Percentiles rank a stretch among this genome's conserved stretches.
Evolutionary conservation across 192 early-diverging fungal species (phyloP).

Genomic region (Coemansia sp.): DNA sequence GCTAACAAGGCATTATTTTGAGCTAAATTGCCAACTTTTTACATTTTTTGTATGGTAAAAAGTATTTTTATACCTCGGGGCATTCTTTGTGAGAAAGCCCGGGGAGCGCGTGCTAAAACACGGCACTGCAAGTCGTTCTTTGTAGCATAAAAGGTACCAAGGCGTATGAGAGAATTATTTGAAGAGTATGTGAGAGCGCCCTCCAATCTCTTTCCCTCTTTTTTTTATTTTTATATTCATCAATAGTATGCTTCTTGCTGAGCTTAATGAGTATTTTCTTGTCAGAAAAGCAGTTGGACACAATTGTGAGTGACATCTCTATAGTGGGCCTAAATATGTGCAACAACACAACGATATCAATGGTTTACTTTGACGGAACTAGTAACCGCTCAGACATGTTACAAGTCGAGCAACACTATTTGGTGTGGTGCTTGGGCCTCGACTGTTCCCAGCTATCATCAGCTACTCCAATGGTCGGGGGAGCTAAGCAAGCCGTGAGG

Average conservation of each 20-base stretch:
- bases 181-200: too few species aligned
- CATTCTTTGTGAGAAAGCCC: background rate
- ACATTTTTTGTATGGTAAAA: background rate
- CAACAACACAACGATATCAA: background rate
- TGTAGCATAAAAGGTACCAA: background rate
- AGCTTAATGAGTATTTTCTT: too few species aligned
- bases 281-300: too few species aligned
- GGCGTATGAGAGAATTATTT: too few species aligned
- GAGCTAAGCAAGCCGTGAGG: conserved; percentile 19
- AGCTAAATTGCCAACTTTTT: background rate
- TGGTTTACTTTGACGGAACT: conserved; percentile 2
- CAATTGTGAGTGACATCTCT: too few species aligned
- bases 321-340: too few species aligned
- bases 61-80: background rate
- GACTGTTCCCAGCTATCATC: conserved; percentile 23
- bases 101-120: background rate
- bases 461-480: background rate
- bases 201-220: too few species aligned
- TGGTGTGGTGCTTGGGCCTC: conserved; percentile 18
- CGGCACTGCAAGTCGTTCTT: background rate
- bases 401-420: conserved; percentile 23
- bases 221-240: too few species aligned
- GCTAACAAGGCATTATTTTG: conserved; percentile 14
- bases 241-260: too few species aligned
- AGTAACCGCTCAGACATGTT: conserved; percentile 18